phyloP scores from a whole-genome alignment of 2,329 filamentous ascomycete species.

The Neocucurbitaria cava region DNA sequence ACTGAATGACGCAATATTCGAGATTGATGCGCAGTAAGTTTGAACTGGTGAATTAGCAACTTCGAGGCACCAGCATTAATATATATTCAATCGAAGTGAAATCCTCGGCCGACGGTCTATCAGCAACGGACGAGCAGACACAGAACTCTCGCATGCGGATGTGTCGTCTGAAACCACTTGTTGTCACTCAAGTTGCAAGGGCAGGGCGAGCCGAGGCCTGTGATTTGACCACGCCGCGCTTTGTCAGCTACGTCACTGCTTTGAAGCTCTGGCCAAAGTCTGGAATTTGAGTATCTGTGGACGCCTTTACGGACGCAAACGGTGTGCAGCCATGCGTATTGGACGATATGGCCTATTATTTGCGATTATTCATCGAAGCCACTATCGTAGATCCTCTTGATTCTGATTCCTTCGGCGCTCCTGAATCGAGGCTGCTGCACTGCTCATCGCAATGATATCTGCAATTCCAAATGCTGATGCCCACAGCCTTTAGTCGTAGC shows the following conservation, averaged over 20 bases:
- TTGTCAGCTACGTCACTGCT: conserved; percentile 20
- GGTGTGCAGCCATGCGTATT: not conserved
- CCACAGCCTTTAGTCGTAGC: not conserved
- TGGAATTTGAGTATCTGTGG: conserved; percentile 14
- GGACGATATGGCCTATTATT: not conserved
- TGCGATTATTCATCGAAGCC: conserved; percentile 8
- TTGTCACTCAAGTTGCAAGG: conserved; percentile 15
- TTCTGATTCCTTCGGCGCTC: not conserved
- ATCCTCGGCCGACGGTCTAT: conserved; percentile 17
- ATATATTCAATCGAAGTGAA: conserved; percentile 6
- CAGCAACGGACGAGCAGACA: not conserved
- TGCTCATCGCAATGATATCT: not conserved
- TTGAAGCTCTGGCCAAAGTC: conserved; percentile 5
- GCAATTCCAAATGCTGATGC: not conserved
- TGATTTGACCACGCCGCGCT: conserved; percentile 10
- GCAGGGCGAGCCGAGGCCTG: conserved; percentile 11
- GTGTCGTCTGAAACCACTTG: conserved; percentile 10
- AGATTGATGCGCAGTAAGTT: conserved; percentile 13
- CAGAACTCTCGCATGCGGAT: conserved; percentile 6
- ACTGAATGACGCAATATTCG: conserved; percentile 30
- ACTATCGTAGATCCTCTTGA: not conserved
- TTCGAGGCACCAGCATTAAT: not conserved
- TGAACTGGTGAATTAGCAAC: conserved; percentile 2
- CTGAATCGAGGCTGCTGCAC: not conserved
- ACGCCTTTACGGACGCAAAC: conserved; percentile 2